phyloP scores from a whole-genome alignment of 2,329 filamentous ascomycete species.

The Clonostachys rosea region DNA sequence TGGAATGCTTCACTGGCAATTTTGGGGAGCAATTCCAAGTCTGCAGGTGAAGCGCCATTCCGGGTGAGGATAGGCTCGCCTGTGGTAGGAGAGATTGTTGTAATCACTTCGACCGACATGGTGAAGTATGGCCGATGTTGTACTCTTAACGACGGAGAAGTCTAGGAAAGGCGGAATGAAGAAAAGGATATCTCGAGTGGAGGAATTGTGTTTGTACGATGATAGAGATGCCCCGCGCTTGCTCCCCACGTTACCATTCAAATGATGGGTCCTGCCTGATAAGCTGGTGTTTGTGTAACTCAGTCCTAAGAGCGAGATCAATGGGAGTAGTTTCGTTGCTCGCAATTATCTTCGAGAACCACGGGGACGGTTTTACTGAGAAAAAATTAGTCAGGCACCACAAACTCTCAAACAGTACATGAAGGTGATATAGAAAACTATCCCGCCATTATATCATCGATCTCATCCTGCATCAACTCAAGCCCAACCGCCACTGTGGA shows the following conservation, averaged over 20 bases:
- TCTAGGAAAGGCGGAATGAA: slow-evolving; percentile 5
- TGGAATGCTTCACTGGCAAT: slow-evolving; percentile 72
- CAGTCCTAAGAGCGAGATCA: no score
- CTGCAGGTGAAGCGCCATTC: slow-evolving; percentile 64
- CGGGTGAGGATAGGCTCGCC: slow-evolving; percentile 80
- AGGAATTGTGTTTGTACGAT: slow-evolving; percentile 1
- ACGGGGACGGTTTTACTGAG: no score
- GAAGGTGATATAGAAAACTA: no score
- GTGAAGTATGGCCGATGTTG: slow-evolving; percentile 9
- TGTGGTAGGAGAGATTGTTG: slow-evolving; percentile 85
- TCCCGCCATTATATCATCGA: no score
- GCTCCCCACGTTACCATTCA: slow-evolving; percentile 15
- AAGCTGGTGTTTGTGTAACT: no score
- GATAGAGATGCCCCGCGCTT: not conserved
- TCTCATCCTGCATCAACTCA: no score
- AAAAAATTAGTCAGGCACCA: no score
- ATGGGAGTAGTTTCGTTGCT: no score
- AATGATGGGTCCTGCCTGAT: no score
- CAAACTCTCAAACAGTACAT: no score
- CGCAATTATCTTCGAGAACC: no score
- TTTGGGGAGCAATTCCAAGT: slow-evolving; percentile 68
- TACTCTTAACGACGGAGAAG: not conserved
- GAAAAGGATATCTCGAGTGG: slow-evolving; percentile 6
- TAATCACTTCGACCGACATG: slow-evolving; percentile 62
- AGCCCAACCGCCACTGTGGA: no score